These are phyloP conservation scores for Oryza rufipogon DNA, from an alignment of 176 grass and related monocot species.

Conservation along the genomic window DNA sequence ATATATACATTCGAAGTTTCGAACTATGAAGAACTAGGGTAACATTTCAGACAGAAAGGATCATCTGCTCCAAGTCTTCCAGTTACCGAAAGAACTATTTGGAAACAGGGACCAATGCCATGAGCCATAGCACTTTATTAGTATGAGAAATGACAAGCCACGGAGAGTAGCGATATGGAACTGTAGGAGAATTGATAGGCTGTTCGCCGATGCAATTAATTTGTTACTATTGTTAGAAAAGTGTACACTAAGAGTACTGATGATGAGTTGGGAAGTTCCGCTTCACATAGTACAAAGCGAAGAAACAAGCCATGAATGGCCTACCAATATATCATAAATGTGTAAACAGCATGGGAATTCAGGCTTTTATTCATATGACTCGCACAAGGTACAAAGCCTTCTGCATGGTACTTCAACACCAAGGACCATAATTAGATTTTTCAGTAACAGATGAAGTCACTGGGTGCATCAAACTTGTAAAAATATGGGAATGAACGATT, in stretches of 20 bases:
- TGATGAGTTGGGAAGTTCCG: background rate
- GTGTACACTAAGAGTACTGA: background rate
- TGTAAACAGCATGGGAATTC: background rate
- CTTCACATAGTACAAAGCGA: constrained; percentile 4
- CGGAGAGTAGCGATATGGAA: background rate
- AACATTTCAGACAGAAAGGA: constrained; percentile 9
- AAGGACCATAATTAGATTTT: background rate
- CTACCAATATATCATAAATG: background rate
- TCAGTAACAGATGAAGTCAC: background rate
- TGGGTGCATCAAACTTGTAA: background rate
- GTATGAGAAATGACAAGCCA: background rate
- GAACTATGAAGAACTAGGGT: background rate
- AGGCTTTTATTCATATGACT: constrained; percentile 10
- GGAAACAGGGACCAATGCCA: background rate
- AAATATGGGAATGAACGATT: background rate
- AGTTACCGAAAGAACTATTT: background rate
- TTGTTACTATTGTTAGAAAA: background rate
- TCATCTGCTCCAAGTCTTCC: background rate
- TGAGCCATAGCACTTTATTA: background rate
- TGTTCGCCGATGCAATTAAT: background rate
- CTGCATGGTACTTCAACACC: constrained; percentile 12
- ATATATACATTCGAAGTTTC: background rate
- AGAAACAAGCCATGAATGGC: constrained; percentile 27
- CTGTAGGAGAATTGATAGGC: background rate
- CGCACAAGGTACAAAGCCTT: constrained; percentile 11